Conservation (phyloP, 495 filamentous ascomycete genomes). For the Xylaria sp. region DNA sequence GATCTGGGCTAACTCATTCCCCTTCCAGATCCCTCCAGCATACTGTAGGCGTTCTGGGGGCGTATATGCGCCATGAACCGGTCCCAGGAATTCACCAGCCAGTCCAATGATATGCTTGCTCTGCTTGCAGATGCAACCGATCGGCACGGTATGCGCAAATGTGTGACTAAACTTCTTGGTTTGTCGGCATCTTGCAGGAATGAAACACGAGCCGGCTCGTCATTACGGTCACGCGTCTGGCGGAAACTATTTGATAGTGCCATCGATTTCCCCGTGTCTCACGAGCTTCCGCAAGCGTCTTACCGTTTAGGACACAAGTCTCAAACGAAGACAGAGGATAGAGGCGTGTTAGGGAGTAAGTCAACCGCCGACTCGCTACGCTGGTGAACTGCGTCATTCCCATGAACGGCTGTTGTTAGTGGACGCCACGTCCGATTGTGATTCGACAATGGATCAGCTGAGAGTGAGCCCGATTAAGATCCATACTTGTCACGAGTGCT, state of each 20-base stretch:
- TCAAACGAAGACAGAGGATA: background rate
- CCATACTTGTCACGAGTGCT: slow-evolving; percentile 6
- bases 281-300: background rate
- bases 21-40: background rate
- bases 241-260: background rate
- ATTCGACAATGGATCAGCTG: slow-evolving; percentile 14
- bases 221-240: slow-evolving; percentile 15
- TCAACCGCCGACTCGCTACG: background rate
- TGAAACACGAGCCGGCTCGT: slow-evolving; percentile 18
- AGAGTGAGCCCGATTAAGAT: background rate
- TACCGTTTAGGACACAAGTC: background rate
- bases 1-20: background rate
- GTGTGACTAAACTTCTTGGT: slow-evolving; percentile 6
- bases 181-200: slow-evolving; percentile 9
- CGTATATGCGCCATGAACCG: slow-evolving; percentile 8
- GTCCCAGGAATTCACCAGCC: background rate
- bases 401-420: background rate
- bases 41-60: background rate
- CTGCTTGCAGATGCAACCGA: slow-evolving; percentile 1
- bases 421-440: slow-evolving; percentile 2
- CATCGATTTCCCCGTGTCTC: background rate
- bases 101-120: background rate
- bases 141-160: slow-evolving; percentile 1
- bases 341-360: background rate
- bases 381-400: background rate